Conservation (phyloP, 257 asterid genomes). For the Rubia yunnanensis region DNA sequence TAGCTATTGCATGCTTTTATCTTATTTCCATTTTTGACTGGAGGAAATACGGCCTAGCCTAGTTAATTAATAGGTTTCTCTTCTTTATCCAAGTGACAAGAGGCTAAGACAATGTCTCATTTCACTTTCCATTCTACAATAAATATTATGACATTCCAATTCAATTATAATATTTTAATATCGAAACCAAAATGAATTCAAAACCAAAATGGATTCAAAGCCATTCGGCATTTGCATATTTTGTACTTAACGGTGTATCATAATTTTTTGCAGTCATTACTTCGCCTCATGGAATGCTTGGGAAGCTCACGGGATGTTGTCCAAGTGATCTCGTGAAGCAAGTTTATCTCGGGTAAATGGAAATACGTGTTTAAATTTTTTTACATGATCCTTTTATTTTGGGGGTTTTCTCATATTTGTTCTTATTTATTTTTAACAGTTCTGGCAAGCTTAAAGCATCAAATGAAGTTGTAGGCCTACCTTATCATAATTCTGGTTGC, state of each 20-base stretch:
- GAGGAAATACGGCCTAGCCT: neutral
- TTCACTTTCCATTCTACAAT: neutral
- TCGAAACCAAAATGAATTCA: neutral
- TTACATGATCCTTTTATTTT: neutral
- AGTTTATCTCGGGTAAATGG: constrained; percentile 74
- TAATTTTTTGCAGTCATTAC: constrained; percentile 57
- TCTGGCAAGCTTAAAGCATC: constrained; percentile 69
- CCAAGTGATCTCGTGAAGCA: constrained; percentile 96
- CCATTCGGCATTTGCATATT: neutral
- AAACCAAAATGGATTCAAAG: neutral
- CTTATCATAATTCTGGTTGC: constrained; percentile 59
- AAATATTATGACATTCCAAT: too few species aligned
- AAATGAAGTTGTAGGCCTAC: constrained; percentile 76
- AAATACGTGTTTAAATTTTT: constrained; percentile 7
- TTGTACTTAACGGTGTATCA: constrained; percentile 7
- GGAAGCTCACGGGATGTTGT: constrained; percentile 85
- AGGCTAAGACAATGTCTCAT: neutral
- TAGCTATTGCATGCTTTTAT: constrained; percentile 6
- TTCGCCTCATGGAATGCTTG: constrained; percentile 98
- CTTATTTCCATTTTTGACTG: neutral
- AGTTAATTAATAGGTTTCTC: neutral
- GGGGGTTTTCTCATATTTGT: neutral
- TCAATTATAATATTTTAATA: too few species aligned
- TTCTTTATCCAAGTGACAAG: neutral
- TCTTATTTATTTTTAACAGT: constrained; percentile 38